Percentiles rank a stretch among this genome's conserved stretches.
These are phyloP conservation scores for Aspergillus felis DNA, from an alignment of 2,329 filamentous ascomycete genomes.

Conservation along the genomic window DNA sequence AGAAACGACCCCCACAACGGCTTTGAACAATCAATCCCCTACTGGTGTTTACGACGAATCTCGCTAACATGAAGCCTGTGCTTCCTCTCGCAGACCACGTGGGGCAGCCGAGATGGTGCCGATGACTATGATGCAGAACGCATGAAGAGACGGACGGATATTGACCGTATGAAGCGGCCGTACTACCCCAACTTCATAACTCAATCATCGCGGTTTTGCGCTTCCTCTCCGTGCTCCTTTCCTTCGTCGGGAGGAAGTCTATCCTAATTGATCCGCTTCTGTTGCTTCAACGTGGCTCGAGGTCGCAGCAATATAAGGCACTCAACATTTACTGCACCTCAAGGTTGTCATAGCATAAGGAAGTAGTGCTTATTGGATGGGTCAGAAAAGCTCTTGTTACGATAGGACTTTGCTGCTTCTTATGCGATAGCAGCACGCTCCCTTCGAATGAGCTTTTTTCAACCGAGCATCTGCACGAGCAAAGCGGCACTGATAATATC, in stretches of 20 bases:
- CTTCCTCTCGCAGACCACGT: constrained; percentile 67
- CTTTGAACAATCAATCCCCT: not conserved
- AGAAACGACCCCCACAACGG: not conserved
- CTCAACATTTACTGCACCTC: not conserved
- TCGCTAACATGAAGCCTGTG: constrained; percentile 1
- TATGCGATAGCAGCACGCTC: not conserved
- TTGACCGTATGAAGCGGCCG: constrained; percentile 31
- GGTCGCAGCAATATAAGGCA: not conserved
- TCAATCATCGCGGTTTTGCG: constrained; percentile 17
- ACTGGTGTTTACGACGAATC: not conserved
- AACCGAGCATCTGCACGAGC: not conserved
- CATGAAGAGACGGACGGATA: constrained; percentile 49
- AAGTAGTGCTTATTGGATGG: not conserved
- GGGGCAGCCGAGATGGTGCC: constrained; percentile 89
- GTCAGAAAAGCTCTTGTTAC: not conserved
- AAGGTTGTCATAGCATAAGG: not conserved
- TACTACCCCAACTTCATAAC: constrained; percentile 31
- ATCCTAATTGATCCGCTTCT: not conserved
- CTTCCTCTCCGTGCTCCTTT: not conserved
- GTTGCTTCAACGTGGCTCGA: not conserved
- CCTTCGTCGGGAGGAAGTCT: not conserved
- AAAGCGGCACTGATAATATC: not conserved
- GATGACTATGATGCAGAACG: constrained; percentile 76
- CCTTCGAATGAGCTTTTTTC: not conserved
- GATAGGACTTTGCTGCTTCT: not conserved